Evolutionary conservation across 768 basidiomycete species (phyloP).

Genomic region (Pisolithus microcarpus): DNA sequence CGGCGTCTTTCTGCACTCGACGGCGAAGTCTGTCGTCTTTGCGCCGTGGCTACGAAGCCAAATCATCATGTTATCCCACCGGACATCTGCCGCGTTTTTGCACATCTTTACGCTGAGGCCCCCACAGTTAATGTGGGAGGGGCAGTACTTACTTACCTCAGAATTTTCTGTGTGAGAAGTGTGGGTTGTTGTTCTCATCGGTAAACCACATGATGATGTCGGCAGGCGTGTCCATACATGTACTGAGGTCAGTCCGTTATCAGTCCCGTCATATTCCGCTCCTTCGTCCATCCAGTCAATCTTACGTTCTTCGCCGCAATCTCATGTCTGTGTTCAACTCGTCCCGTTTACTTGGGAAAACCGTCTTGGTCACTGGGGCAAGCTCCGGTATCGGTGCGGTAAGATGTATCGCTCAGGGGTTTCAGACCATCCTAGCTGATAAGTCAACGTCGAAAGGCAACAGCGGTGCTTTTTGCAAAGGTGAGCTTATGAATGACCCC

Average conservation of each 20-base stretch:
- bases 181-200: not conserved
- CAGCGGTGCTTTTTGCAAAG: constrained; percentile 85
- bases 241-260: not conserved
- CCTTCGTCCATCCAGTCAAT: not conserved
- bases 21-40: constrained; percentile 35
- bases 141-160: not conserved
- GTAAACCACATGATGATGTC: not conserved
- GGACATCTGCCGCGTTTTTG: constrained; percentile 4
- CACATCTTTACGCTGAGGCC: constrained; percentile 1
- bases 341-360: constrained; percentile 74
- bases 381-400: constrained; percentile 88
- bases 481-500: constrained; percentile 28
- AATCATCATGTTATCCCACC: constrained; percentile 42
- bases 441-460: constrained; percentile 44
- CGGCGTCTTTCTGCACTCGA: constrained; percentile 45
- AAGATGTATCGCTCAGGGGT: constrained; percentile 22
- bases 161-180: not conserved
- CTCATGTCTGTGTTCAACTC: constrained; percentile 78
- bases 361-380: constrained; percentile 83
- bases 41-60: constrained; percentile 51
- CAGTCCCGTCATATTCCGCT: not conserved
- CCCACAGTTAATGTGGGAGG: not conserved
- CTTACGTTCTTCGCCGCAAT: constrained; percentile 3
- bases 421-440: not conserved
- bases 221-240: too few relatives aligned